phyloP scores from a whole-genome alignment of 371 early-diverging fungal species.

The Apophysomyces ossiformis region DNA sequence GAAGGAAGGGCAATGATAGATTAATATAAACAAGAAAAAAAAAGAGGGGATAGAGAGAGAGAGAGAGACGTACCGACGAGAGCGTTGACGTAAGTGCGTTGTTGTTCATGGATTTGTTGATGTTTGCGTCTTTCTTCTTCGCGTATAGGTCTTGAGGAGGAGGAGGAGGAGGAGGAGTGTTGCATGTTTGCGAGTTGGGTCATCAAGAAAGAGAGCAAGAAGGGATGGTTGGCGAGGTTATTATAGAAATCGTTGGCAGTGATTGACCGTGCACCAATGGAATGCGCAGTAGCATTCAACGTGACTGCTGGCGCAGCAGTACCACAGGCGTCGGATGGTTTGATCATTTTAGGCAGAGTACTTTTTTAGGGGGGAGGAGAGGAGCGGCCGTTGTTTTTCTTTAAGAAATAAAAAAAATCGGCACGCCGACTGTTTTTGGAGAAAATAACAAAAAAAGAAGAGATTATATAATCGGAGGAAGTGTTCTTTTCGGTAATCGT shows the following conservation, averaged over 20 bases:
- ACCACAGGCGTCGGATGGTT: background rate
- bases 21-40: background rate
- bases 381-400: background rate
- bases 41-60: background rate
- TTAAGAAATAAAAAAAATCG: background rate
- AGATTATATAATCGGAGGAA: background rate
- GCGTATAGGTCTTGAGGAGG: conserved; percentile 13
- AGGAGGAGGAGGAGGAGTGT: background rate
- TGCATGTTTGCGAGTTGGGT: conserved; percentile 18
- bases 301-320: conserved; percentile 11
- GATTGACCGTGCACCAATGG: conserved; percentile 17
- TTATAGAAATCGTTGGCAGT: conserved; percentile 27
- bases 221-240: conserved; percentile 14
- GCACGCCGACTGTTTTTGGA: conserved; percentile 9
- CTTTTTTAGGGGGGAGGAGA: background rate
- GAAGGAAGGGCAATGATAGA: conserved; percentile 3
- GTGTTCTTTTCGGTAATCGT: background rate
- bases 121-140: conserved; percentile 16
- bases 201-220: conserved; percentile 25
- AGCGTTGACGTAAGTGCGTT: conserved; percentile 38
- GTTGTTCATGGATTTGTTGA: conserved; percentile 27
- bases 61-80: conserved; percentile 37
- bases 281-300: conserved; percentile 18
- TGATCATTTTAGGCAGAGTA: background rate
- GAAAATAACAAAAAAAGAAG: background rate